Conservation (phyloP, 306 rosid genomes). For the Malus domestica region ASM211411v1 NC_041800.1:33070733-33071232, state of each 20-base stretch:
- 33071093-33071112: background rate
- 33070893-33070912: background rate
- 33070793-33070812: slow-evolving; percentile 54
- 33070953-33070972: slow-evolving; percentile 91
- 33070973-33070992: slow-evolving; percentile 82
- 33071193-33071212: background rate
- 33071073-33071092: background rate
- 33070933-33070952: slow-evolving; percentile 97
- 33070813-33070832: background rate
- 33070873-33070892: background rate
- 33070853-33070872: background rate
- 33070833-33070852: background rate
- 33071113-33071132: background rate
- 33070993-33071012: slow-evolving; percentile 86
- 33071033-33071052: background rate
- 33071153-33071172: background rate
- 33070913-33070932: slow-evolving; percentile 3
- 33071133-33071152: background rate
- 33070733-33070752: slow-evolving; percentile 63
- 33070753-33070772: slow-evolving; percentile 83
- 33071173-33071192: background rate
- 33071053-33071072: background rate
- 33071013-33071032: slow-evolving; percentile 98
- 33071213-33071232: background rate
- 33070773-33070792: slow-evolving; percentile 80